Conservation (phyloP, 2,329 filamentous ascomycete species). For the Hypoxylon sp. region DNA sequence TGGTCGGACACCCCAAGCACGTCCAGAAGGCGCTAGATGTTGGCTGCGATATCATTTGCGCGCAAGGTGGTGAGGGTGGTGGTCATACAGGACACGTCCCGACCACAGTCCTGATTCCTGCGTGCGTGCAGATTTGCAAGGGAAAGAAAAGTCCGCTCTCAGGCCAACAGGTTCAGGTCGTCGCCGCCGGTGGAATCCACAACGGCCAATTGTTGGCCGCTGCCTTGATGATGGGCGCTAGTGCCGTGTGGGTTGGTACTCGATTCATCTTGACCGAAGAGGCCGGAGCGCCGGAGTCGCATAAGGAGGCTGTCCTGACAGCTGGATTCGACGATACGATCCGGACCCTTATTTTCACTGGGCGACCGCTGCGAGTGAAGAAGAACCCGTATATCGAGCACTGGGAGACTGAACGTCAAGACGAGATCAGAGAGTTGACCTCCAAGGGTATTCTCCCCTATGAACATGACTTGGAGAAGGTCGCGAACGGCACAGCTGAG, state of each 20-base stretch:
- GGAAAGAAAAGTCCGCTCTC: slow-evolving; percentile 89
- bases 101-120: slow-evolving; percentile 91
- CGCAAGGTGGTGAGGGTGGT: slow-evolving; percentile 96
- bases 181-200: slow-evolving; percentile 94
- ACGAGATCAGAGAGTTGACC: slow-evolving; percentile 94
- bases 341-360: slow-evolving; percentile 98
- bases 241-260: slow-evolving; percentile 95
- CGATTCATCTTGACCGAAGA: slow-evolving; percentile 95
- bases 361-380: slow-evolving; percentile 91
- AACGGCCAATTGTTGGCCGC: slow-evolving; percentile 92
- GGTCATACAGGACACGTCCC: slow-evolving; percentile 96
- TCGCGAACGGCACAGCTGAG: slow-evolving; percentile 65
- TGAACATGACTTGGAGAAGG: slow-evolving; percentile 91
- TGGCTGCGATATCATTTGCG: slow-evolving; percentile 96
- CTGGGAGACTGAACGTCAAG: slow-evolving; percentile 92
- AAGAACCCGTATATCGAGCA: slow-evolving; percentile 94
- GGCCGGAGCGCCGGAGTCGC: slow-evolving; percentile 90
- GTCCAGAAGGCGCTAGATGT: slow-evolving; percentile 94
- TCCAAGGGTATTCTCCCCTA: slow-evolving; percentile 91
- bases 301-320: slow-evolving; percentile 95
- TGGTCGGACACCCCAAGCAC: slow-evolving; percentile 99
- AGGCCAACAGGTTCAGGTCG: slow-evolving; percentile 87
- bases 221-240: slow-evolving; percentile 91
- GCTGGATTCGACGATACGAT: slow-evolving; percentile 95
- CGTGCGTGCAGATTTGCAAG: slow-evolving; percentile 85